Evolutionary conservation across 345 rosid species (phyloP).

Genomic region (Anacardium occidentale): DNA sequence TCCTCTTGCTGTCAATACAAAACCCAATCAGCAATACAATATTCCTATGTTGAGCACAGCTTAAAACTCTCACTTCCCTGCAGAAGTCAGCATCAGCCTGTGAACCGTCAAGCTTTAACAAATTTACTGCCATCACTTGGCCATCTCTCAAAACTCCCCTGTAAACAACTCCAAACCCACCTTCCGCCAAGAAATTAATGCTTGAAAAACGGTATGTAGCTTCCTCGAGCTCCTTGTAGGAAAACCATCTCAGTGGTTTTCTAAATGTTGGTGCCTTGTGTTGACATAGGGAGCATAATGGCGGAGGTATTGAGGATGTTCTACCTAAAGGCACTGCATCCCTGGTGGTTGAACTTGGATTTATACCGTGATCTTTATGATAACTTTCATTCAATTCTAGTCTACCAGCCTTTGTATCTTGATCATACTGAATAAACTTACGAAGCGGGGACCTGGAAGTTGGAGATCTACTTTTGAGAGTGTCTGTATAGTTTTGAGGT

Average conservation of each 20-base stretch:
- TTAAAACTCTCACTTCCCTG: slow-evolving; percentile 67
- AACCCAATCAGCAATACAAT: slow-evolving; percentile 67
- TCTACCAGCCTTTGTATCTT: slow-evolving; percentile 23
- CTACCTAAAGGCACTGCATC: slow-evolving; percentile 51
- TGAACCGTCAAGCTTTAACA: slow-evolving; percentile 42
- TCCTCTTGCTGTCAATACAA: slow-evolving; percentile 50
- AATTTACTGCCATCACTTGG: slow-evolving; percentile 68
- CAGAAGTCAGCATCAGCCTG: slow-evolving; percentile 68
- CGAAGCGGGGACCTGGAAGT: slow-evolving; percentile 43
- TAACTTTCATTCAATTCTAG: slow-evolving; percentile 29
- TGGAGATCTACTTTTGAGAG: slow-evolving; percentile 20
- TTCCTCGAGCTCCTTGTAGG: slow-evolving; percentile 52
- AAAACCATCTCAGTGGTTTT: slow-evolving; percentile 60
- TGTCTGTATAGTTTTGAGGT: slow-evolving; percentile 21
- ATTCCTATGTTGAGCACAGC: slow-evolving; percentile 78
- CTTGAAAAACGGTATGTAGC: slow-evolving; percentile 67
- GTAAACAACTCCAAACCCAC: slow-evolving; percentile 60
- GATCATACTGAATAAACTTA: slow-evolving; percentile 56
- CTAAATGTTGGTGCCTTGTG: slow-evolving; percentile 66
- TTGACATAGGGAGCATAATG: slow-evolving; percentile 66
- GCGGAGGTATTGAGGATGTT: slow-evolving; percentile 66
- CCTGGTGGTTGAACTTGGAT: slow-evolving; percentile 42
- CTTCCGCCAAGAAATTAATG: slow-evolving; percentile 57
- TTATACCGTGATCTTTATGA: slow-evolving; percentile 24
- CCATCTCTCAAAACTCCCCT: slow-evolving; percentile 57